Evolutionary conservation across 495 filamentous ascomycete genomes (phyloP).

Genomic region (Penicillium turbatum): DNA sequence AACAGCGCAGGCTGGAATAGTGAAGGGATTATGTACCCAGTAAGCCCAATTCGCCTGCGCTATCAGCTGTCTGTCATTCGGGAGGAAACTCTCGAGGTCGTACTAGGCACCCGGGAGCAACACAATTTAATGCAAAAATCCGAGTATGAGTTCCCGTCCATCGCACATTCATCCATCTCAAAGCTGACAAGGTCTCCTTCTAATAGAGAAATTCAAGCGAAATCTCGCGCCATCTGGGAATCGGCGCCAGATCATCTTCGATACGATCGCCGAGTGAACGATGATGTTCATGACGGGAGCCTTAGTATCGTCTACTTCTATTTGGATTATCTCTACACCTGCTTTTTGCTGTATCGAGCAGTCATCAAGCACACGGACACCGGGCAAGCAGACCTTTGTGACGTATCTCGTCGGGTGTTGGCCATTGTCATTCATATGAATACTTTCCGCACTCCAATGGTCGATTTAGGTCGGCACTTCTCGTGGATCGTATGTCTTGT

Average conservation of each 20-base stretch:
- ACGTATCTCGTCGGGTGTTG: slow-evolving; percentile 51
- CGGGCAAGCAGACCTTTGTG: slow-evolving; percentile 47
- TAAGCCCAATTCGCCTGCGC: slow-evolving; percentile 46
- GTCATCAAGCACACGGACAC: slow-evolving; percentile 49
- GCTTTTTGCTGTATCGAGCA: slow-evolving; percentile 56
- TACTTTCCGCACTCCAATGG: slow-evolving; percentile 44
- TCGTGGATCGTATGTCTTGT: slow-evolving; percentile 51
- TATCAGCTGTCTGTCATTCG: slow-evolving; percentile 45
- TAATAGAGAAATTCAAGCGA: slow-evolving; percentile 32
- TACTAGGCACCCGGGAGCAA: slow-evolving; percentile 41
- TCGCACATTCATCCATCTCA: not conserved
- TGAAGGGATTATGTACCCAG: slow-evolving; percentile 31
- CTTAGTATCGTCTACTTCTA: slow-evolving; percentile 37
- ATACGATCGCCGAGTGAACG: slow-evolving; percentile 31
- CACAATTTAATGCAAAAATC: slow-evolving; percentile 43
- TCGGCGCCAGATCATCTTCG: slow-evolving; percentile 32
- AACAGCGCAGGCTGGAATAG: slow-evolving; percentile 54
- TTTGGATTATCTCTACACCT: slow-evolving; percentile 52
- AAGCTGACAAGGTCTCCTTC: not conserved
- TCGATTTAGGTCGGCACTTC: slow-evolving; percentile 49
- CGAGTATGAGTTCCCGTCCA: slow-evolving; percentile 30
- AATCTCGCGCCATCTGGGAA: slow-evolving; percentile 31
- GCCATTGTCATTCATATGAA: slow-evolving; percentile 42
- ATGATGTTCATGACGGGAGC: slow-evolving; percentile 24
- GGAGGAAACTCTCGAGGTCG: slow-evolving; percentile 58